These are phyloP conservation scores for Lophium mytilinum DNA, from an alignment of 495 filamentous ascomycete species.

Conservation along the genomic window DNA sequence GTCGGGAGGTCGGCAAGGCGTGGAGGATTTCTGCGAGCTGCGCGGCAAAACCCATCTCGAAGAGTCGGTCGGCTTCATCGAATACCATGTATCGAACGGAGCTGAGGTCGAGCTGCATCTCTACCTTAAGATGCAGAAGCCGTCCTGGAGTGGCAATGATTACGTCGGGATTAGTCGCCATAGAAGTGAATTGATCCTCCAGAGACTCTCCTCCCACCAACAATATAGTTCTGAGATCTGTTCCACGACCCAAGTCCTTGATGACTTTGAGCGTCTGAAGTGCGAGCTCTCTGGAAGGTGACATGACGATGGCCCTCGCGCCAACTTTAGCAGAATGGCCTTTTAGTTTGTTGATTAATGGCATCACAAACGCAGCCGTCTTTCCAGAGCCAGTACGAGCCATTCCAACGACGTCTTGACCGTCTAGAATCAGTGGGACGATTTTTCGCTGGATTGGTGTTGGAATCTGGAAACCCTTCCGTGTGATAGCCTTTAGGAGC, in stretches of 20 bases:
- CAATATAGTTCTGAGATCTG: constrained; percentile 78
- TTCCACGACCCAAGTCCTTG: constrained; percentile 84
- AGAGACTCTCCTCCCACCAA: constrained; percentile 91
- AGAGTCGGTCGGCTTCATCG: constrained; percentile 91
- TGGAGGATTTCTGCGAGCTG: constrained; percentile 92
- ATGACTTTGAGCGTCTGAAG: constrained; percentile 93
- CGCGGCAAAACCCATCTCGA: constrained; percentile 95
- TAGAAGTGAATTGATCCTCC: constrained; percentile 89
- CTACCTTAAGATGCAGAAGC: constrained; percentile 90
- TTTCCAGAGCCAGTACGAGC: constrained; percentile 94
- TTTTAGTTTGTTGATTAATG: constrained; percentile 92
- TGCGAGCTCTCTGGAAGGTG: constrained; percentile 85
- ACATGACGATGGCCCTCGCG: constrained; percentile 75
- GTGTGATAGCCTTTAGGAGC: constrained; percentile 78
- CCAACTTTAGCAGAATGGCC: constrained; percentile 81
- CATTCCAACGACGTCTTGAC: constrained; percentile 94
- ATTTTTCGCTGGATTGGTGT: constrained; percentile 97
- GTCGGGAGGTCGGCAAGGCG: constrained; percentile 70
- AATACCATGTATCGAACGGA: constrained; percentile 90
- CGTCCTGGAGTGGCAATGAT: constrained; percentile 94
- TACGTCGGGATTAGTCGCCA: constrained; percentile 92
- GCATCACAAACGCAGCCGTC: constrained; percentile 94
- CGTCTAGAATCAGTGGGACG: constrained; percentile 81
- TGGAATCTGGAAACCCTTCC: constrained; percentile 90
- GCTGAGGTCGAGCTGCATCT: constrained; percentile 82